Evolutionary conservation across 768 basidiomycete species (phyloP).

Genomic region (Rubroboletus pulcherrimus): DNA sequence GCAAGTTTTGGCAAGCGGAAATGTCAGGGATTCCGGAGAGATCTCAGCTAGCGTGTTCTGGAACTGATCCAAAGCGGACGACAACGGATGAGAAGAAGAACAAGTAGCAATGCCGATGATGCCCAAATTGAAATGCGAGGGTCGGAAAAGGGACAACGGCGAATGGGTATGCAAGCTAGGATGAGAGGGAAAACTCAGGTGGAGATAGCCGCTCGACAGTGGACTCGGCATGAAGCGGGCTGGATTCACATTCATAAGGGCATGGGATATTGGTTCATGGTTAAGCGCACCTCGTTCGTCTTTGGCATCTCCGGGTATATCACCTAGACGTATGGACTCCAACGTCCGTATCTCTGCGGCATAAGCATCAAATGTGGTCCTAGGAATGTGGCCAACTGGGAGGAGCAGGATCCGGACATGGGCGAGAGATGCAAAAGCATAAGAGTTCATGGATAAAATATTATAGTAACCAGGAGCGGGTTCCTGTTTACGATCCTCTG

Average conservation of each 20-base stretch:
- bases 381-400: slow-evolving; percentile 76
- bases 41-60: slow-evolving; percentile 58
- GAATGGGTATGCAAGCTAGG: slow-evolving; percentile 67
- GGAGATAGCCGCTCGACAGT: slow-evolving; percentile 74
- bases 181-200: slow-evolving; percentile 74
- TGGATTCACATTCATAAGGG: slow-evolving; percentile 26
- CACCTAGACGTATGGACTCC: slow-evolving; percentile 69
- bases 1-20: slow-evolving; percentile 76
- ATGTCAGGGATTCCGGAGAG: slow-evolving; percentile 63
- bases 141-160: slow-evolving; percentile 67
- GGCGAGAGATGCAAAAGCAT: slow-evolving; percentile 78
- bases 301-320: slow-evolving; percentile 76
- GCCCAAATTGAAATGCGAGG: slow-evolving; percentile 80
- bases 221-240: slow-evolving; percentile 81
- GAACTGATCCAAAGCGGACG: slow-evolving; percentile 61
- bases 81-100: slow-evolving; percentile 49
- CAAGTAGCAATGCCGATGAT: slow-evolving; percentile 84
- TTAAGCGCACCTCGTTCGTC: slow-evolving; percentile 64
- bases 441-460: slow-evolving; percentile 54
- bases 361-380: slow-evolving; percentile 69
- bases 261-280: not conserved
- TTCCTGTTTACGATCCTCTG: not conserved
- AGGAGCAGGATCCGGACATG: slow-evolving; percentile 82
- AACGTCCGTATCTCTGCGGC: slow-evolving; percentile 70
- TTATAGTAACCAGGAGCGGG: not conserved